Evolutionary conservation across 2,329 filamentous ascomycete species (phyloP).

Genomic region (Myriangium duriaei): DNA sequence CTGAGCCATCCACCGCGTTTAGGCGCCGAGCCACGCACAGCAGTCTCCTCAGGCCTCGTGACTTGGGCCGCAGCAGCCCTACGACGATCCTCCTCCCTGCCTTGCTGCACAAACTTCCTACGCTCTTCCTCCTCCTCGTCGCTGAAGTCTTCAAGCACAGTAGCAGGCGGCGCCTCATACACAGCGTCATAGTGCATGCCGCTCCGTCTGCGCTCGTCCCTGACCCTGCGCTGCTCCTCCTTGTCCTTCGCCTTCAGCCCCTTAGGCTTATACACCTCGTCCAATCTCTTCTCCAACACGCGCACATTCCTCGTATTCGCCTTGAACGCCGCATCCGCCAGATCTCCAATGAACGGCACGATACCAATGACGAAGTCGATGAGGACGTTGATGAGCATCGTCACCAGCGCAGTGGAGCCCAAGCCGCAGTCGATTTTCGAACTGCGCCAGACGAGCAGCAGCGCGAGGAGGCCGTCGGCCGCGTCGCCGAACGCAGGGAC

Average conservation of each 20-base stretch:
- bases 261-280: constrained; percentile 49
- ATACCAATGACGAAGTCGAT: constrained; percentile 64
- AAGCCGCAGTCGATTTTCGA: constrained; percentile 66
- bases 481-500: constrained; percentile 71
- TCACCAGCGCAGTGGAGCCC: constrained; percentile 43
- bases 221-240: constrained; percentile 21
- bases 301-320: constrained; percentile 67
- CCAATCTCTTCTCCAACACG: constrained; percentile 54
- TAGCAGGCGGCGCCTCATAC: constrained; percentile 30
- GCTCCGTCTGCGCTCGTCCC: constrained; percentile 17
- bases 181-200: constrained; percentile 19
- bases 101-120: constrained; percentile 9
- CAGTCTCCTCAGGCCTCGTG: constrained; percentile 7
- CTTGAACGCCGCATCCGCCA: constrained; percentile 59
- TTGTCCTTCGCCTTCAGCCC: constrained; percentile 15
- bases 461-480: constrained; percentile 58
- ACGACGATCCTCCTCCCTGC: constrained; percentile 1
- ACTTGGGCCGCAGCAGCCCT: constrained; percentile 4
- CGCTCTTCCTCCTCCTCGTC: constrained; percentile 25
- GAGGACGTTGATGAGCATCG: constrained; percentile 71
- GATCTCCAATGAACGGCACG: constrained; percentile 63
- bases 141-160: constrained; percentile 34
- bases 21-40: constrained; percentile 4
- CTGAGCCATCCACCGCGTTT: constrained; percentile 9
- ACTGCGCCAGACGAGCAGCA: constrained; percentile 64